Evolutionary conservation across 2,329 filamentous ascomycete genomes (phyloP).

Genomic region (Alternaria brassicae): DNA sequence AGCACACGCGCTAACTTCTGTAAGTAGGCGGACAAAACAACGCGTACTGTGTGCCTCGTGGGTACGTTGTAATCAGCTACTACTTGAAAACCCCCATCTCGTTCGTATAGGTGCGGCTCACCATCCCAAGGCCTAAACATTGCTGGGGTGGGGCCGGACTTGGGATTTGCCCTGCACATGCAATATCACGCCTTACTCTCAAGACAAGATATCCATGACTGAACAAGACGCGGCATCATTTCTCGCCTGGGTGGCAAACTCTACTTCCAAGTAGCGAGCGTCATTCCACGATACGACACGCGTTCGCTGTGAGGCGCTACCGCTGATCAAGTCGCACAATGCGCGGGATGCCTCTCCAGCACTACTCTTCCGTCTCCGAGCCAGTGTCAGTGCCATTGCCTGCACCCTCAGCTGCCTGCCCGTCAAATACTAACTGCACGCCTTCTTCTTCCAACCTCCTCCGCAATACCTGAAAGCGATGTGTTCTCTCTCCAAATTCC

Average conservation of each 20-base stretch:
- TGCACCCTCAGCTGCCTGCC: constrained; percentile 7
- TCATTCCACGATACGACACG: constrained; percentile 1
- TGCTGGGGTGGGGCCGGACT: neutral
- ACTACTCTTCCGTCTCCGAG: constrained; percentile 23
- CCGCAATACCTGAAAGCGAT: constrained; percentile 30
- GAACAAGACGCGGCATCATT: neutral
- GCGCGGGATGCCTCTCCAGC: neutral
- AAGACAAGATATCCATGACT: constrained; percentile 7
- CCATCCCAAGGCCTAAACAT: neutral
- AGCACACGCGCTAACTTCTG: neutral
- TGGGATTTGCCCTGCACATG: constrained; percentile 7
- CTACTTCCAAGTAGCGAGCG: neutral
- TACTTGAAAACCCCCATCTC: neutral
- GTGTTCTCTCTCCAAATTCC: constrained; percentile 40
- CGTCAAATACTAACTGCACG: constrained; percentile 37
- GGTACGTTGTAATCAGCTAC: neutral
- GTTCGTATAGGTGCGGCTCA: neutral
- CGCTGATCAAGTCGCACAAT: constrained; percentile 1
- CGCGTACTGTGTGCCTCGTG: neutral
- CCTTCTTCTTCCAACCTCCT: constrained; percentile 33
- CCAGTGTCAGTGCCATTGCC: constrained; percentile 10
- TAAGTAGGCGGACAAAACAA: neutral
- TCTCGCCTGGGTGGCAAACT: constrained; percentile 4
- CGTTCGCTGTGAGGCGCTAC: neutral
- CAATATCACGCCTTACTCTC: constrained; percentile 7